Evolutionary conservation across 306 rosid genomes (phyloP).

Genomic region (Cotoneaster glaucophyllus): DNA sequence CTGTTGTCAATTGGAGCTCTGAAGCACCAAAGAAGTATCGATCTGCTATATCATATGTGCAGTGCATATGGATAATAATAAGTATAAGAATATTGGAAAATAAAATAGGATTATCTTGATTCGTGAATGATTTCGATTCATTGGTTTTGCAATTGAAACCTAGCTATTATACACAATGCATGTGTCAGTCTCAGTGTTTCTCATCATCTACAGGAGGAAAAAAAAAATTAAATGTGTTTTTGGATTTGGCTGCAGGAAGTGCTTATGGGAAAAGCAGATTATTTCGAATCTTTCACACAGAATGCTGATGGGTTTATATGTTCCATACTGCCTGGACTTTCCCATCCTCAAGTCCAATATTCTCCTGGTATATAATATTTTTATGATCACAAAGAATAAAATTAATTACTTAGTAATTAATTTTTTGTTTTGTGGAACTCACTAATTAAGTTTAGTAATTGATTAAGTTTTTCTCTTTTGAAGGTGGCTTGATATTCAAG

Average conservation of each 20-base stretch:
- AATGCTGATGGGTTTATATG: constrained; percentile 91
- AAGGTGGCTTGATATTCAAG: constrained; percentile 92
- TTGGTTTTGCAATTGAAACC: constrained; percentile 21
- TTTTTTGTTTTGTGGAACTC: too few species aligned
- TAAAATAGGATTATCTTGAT: not conserved
- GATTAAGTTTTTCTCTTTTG: not conserved
- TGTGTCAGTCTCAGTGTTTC: not conserved
- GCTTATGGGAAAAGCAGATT: constrained; percentile 82
- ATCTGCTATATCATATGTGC: too few species aligned
- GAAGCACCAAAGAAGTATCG: too few species aligned
- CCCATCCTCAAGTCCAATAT: constrained; percentile 88
- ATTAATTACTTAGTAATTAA: not conserved
- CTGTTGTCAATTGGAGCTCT: too few species aligned
- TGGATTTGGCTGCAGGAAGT: constrained; percentile 55
- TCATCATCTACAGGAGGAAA: not conserved
- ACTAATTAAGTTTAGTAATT: not conserved
- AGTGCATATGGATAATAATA: too few species aligned
- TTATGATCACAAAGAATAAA: not conserved
- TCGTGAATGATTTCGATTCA: not conserved
- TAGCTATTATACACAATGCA: not conserved
- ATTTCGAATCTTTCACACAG: constrained; percentile 69
- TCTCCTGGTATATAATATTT: constrained; percentile 63
- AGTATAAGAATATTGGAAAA: not conserved
- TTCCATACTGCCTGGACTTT: constrained; percentile 78
- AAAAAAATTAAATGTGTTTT: not conserved